These are phyloP conservation scores for Trichoderma sp. DNA, from an alignment of 2,329 filamentous ascomycete genomes.

Conservation along the genomic window DNA sequence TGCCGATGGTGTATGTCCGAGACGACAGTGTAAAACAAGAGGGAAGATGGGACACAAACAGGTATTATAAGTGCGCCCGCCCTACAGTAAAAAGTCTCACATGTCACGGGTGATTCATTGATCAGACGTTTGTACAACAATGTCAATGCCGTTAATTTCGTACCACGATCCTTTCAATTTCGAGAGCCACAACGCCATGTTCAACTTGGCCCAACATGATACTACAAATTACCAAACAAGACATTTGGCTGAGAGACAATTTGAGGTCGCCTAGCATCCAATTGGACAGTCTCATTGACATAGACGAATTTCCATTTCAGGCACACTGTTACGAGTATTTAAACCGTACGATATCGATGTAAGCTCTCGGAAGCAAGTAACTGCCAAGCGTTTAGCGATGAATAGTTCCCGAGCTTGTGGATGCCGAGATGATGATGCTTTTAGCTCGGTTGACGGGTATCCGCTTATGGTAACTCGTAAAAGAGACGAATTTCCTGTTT, in stretches of 20 bases:
- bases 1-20: not conserved
- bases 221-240: not conserved
- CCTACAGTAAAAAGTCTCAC: not conserved
- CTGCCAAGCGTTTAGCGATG: not conserved
- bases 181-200: not conserved
- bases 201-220: not conserved
- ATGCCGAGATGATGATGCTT: no score
- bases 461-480: not conserved
- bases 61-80: not conserved
- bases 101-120: not conserved
- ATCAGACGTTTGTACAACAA: not conserved
- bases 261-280: not conserved
- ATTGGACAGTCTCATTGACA: not conserved
- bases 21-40: not conserved
- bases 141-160: not conserved
- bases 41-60: not conserved
- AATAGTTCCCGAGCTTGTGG: not conserved
- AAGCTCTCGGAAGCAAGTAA: not conserved
- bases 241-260: not conserved
- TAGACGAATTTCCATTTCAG: not conserved
- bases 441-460: not conserved
- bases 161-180: not conserved
- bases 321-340: not conserved
- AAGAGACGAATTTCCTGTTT: not conserved
- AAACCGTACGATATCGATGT: not conserved